Percentiles rank a stretch among this genome's conserved stretches.
Evolutionary conservation across 805 yeast species (phyloP).

Genomic region (Suhomyces xylopsoci): DNA sequence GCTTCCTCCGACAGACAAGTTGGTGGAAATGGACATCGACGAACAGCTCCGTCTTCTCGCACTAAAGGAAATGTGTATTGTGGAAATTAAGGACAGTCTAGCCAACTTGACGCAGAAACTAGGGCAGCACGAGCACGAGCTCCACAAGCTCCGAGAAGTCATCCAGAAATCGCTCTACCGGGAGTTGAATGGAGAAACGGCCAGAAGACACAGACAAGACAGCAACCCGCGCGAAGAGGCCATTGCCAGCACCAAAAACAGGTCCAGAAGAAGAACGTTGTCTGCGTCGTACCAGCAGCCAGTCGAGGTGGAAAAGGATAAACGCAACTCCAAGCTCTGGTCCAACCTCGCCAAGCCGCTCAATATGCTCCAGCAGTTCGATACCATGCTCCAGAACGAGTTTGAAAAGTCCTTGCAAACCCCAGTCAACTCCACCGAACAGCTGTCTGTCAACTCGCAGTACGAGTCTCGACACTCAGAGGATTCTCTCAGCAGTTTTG

Average conservation of each 20-base stretch:
- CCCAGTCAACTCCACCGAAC: constrained; percentile 4
- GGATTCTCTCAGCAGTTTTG: constrained; percentile 23
- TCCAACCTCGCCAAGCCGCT: constrained; percentile 29
- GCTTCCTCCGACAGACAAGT: constrained; percentile 30
- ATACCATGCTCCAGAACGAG: constrained; percentile 62
- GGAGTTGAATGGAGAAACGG: constrained; percentile 27
- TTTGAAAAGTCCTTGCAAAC: constrained; percentile 43
- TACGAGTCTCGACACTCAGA: constrained; percentile 19
- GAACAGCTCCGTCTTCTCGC: constrained; percentile 61
- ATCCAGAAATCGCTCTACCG: constrained; percentile 46
- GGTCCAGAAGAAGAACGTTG: constrained; percentile 11
- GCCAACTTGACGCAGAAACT: constrained; percentile 41
- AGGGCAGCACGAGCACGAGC: constrained; percentile 44
- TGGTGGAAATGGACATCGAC: constrained; percentile 39
- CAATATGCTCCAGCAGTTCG: constrained; percentile 63
- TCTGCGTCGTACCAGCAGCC: constrained; percentile 7
- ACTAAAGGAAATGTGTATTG: constrained; percentile 62
- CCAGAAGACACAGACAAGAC: constrained; percentile 13
- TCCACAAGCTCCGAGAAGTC: constrained; percentile 46
- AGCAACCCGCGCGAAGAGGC: constrained; percentile 29
- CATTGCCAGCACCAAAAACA: constrained; percentile 28
- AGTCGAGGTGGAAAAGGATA: background rate
- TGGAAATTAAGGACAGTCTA: constrained; percentile 59
- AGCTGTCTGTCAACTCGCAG: constrained; percentile 3
- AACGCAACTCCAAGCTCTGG: constrained; percentile 27